Evolutionary conservation across 2,329 filamentous ascomycete genomes (phyloP).

Genomic region (Sclerotinia nivalis): DNA sequence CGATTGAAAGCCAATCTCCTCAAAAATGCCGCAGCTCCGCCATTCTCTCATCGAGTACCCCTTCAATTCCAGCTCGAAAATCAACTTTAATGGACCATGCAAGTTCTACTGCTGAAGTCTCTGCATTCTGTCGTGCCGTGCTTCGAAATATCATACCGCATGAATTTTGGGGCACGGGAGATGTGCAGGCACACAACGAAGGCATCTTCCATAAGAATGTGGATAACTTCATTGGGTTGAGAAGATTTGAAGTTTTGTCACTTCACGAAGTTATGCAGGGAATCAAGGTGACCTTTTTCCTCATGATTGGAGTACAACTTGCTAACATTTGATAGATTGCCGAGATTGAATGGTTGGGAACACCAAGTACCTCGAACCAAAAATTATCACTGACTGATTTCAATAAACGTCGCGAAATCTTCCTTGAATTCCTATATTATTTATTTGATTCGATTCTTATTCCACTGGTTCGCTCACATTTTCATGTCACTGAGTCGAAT

Average conservation of each 20-base stretch:
- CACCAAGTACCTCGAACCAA: conserved; percentile 48
- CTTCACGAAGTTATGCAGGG: conserved; percentile 76
- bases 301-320: not conserved
- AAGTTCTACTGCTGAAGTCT: conserved; percentile 68
- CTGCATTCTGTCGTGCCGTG: conserved; percentile 81
- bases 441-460: conserved; percentile 89
- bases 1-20: conserved; percentile 34
- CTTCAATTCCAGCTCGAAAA: conserved; percentile 41
- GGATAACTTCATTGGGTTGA: conserved; percentile 74
- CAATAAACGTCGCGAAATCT: conserved; percentile 73
- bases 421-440: conserved; percentile 87
- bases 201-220: conserved; percentile 63
- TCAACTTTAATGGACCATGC: conserved; percentile 62
- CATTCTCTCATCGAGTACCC: conserved; percentile 30
- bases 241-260: conserved; percentile 78
- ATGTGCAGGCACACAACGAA: conserved; percentile 60
- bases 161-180: conserved; percentile 69
- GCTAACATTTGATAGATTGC: conserved; percentile 53
- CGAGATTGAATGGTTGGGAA: conserved; percentile 71
- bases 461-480: conserved; percentile 81
- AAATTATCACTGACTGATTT: conserved; percentile 72
- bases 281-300: conserved; percentile 61
- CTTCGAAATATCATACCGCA: conserved; percentile 71
- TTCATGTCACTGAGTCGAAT: conserved; percentile 92
- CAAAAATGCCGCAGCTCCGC: not conserved